These are phyloP conservation scores for Aspergillus sp. DNA, from an alignment of 2,329 filamentous ascomycete genomes.

Conservation along the genomic window DNA sequence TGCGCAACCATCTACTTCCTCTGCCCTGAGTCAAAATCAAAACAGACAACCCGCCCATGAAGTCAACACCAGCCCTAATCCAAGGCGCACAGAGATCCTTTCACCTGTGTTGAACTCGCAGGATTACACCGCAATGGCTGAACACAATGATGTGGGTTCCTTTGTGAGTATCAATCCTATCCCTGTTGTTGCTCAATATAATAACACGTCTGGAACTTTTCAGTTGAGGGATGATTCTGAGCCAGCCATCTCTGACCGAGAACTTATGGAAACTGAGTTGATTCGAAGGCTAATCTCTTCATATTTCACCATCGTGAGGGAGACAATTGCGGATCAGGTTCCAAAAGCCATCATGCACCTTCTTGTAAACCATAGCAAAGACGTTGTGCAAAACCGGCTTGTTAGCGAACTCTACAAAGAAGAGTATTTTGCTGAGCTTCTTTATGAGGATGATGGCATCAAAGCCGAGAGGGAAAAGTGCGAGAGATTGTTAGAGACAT, in stretches of 20 bases:
- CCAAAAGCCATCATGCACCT: constrained; percentile 99
- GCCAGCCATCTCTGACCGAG: constrained; percentile 88
- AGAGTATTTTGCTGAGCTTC: constrained; percentile 80
- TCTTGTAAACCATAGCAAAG: constrained; percentile 96
- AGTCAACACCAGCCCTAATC: constrained; percentile 78
- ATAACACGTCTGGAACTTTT: constrained; percentile 1
- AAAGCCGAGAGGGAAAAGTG: constrained; percentile 99
- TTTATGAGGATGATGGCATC: constrained; percentile 96
- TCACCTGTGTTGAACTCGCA: constrained; percentile 47
- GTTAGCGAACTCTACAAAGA: constrained; percentile 97
- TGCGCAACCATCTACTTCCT: constrained; percentile 46
- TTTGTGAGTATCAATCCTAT: constrained; percentile 45
- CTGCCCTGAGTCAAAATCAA: constrained; percentile 40
- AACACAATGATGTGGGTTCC: constrained; percentile 45
- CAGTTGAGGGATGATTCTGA: constrained; percentile 57
- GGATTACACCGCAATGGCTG: constrained; percentile 37
- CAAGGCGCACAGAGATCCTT: constrained; percentile 63
- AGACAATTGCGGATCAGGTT: constrained; percentile 97
- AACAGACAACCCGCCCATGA: constrained; percentile 75
- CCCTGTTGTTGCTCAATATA: not conserved
- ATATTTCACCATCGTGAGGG: constrained; percentile 98
- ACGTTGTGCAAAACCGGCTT: constrained; percentile 93
- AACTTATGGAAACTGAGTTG: constrained; percentile 95
- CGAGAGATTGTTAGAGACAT: constrained; percentile 90
- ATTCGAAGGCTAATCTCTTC: constrained; percentile 95